Percentiles rank a stretch among this genome's conserved stretches.
Evolutionary conservation across 768 basidiomycete species (phyloP).

Genomic region (Chalciporus sphaerocephalus): DNA sequence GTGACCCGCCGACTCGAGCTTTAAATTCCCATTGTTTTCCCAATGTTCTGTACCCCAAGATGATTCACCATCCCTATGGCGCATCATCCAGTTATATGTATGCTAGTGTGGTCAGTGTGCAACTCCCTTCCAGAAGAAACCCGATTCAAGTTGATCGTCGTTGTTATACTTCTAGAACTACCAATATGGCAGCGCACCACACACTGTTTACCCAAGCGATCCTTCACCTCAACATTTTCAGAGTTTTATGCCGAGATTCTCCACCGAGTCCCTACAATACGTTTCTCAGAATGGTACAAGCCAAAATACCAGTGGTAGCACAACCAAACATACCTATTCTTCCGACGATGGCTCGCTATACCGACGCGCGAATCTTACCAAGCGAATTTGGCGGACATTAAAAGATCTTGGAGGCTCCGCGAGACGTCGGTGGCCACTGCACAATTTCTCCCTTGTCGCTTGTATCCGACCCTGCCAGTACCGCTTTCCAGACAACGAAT

Average conservation of each 20-base stretch:
- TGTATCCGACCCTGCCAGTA: constrained; percentile 21
- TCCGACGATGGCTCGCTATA: constrained; percentile 10
- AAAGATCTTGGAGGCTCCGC: constrained; percentile 9
- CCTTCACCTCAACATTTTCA: constrained; percentile 19
- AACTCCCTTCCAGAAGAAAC: neutral
- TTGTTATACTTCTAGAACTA: constrained; percentile 10
- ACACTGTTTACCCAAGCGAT: neutral
- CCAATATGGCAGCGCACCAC: neutral
- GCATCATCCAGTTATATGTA: constrained; percentile 28
- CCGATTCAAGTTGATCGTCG: neutral
- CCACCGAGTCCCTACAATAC: constrained; percentile 17
- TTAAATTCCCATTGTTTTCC: constrained; percentile 3
- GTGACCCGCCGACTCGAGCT: no score
- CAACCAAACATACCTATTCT: neutral
- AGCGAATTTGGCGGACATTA: constrained; percentile 16
- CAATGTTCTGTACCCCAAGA: constrained; percentile 22
- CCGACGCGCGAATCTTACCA: constrained; percentile 8
- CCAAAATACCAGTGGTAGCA: constrained; percentile 3
- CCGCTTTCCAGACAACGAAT: constrained; percentile 12
- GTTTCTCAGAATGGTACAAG: constrained; percentile 9
- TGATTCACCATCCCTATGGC: constrained; percentile 30
- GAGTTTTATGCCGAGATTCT: constrained; percentile 31
- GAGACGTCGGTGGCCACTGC: constrained; percentile 17
- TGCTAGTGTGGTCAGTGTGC: constrained; percentile 17
- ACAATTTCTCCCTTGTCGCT: constrained; percentile 1